Percentiles rank a stretch among this genome's conserved stretches.
phyloP scores from a whole-genome alignment of 1,139 yeast genomes.

The Pichia sp. region DNA sequence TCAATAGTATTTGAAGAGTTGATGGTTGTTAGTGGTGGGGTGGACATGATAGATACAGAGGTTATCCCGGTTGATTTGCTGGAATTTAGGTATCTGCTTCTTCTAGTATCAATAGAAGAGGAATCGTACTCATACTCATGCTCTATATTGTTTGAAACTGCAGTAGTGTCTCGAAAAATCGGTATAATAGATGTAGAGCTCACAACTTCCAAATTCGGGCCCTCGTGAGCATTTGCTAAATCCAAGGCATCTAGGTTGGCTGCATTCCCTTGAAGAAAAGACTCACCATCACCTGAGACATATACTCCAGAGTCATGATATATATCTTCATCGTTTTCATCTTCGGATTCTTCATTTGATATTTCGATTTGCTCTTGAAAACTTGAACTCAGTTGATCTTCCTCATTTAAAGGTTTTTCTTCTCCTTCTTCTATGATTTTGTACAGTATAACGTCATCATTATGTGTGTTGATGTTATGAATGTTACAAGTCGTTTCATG shows the following conservation, averaged over 20 bases:
- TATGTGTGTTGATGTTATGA: too few species aligned
- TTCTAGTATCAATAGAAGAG: constrained; percentile 1
- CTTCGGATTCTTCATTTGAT: constrained; percentile 1
- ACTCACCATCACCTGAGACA: neutral
- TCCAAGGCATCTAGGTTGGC: constrained; percentile 4
- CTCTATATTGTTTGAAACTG: neutral
- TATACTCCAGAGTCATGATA: neutral
- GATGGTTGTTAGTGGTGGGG: constrained; percentile 6
- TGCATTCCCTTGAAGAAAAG: constrained; percentile 15
- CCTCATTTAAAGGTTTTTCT: too few species aligned
- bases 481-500: too few species aligned
- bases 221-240: neutral
- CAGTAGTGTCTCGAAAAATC: neutral
- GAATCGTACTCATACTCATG: neutral
- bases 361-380: neutral
- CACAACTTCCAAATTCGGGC: neutral
- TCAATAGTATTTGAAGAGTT: constrained; percentile 8
- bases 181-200: neutral
- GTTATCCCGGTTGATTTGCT: constrained; percentile 41
- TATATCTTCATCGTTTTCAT: constrained; percentile 28
- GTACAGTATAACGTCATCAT: too few species aligned
- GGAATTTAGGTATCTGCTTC: constrained; percentile 12
- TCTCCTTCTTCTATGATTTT: too few species aligned
- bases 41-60: constrained; percentile 28
- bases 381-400: too few species aligned